A percentile compares a stretch with the other conserved stretches of the same genome.
These are phyloP conservation scores for Suillus subluteus DNA, from an alignment of 768 basidiomycete species.

Conservation along the genomic window DNA sequence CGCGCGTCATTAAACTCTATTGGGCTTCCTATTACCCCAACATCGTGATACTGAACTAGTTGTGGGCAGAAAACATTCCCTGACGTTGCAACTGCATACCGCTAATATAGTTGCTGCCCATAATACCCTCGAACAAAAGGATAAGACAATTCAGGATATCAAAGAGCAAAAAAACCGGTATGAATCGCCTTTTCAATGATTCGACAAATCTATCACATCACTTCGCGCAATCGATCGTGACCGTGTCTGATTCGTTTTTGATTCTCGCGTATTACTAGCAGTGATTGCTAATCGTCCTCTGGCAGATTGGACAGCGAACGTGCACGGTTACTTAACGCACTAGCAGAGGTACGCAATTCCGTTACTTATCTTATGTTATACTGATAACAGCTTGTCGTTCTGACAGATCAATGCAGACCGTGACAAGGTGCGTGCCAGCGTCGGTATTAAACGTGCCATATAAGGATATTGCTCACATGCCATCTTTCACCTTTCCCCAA, in stretches of 20 bases:
- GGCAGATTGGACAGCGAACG: constrained; percentile 78
- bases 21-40: constrained; percentile 17
- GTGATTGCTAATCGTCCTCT: constrained; percentile 4
- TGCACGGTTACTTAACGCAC: constrained; percentile 62
- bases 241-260: constrained; percentile 9
- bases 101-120: constrained; percentile 87
- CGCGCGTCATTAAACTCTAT: neutral
- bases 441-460: constrained; percentile 2
- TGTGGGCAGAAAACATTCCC: constrained; percentile 69
- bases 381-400: constrained; percentile 14
- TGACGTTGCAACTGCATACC: constrained; percentile 84
- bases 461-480: constrained; percentile 15
- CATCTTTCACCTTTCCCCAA: constrained; percentile 8
- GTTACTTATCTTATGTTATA: constrained; percentile 8
- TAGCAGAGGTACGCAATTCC: constrained; percentile 61
- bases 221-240: neutral
- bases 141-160: constrained; percentile 78
- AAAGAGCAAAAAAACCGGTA: constrained; percentile 87
- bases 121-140: constrained; percentile 76
- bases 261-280: constrained; percentile 17
- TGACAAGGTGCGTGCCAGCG: constrained; percentile 54
- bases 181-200: constrained; percentile 25
- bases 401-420: constrained; percentile 78
- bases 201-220: neutral
- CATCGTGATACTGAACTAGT: neutral